Conservation (phyloP, 2,329 filamentous ascomycete genomes). For the Corynespora cassiicola region DNA sequence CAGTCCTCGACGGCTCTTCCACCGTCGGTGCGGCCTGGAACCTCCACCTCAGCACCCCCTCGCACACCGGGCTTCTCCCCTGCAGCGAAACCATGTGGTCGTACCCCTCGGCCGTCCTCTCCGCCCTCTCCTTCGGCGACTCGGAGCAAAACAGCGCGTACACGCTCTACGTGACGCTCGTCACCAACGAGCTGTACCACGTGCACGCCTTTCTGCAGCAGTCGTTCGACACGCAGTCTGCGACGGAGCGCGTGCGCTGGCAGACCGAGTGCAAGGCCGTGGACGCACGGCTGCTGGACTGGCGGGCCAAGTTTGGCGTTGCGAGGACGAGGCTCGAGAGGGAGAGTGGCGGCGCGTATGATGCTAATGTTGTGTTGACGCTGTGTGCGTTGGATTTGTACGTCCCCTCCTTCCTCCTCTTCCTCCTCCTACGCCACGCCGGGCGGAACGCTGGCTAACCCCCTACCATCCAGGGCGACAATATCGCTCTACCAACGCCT, state of each 20-base stretch:
- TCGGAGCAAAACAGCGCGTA: constrained; percentile 28
- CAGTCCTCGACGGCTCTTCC: constrained; percentile 41
- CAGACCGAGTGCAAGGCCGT: constrained; percentile 29
- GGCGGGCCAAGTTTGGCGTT: constrained; percentile 27
- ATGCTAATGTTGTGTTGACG: constrained; percentile 28
- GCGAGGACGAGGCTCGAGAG: constrained; percentile 17
- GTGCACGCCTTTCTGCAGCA: constrained; percentile 33
- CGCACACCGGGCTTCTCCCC: constrained; percentile 22
- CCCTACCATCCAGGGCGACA: constrained; percentile 16
- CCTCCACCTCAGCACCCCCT: constrained; percentile 21
- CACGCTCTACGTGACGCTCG: constrained; percentile 30
- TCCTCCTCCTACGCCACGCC: no score
- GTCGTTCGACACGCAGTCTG: constrained; percentile 27
- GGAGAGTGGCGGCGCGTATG: constrained; percentile 22
- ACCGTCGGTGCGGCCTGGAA: constrained; percentile 41
- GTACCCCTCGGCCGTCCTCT: constrained; percentile 27
- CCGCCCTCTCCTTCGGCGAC: constrained; percentile 23
- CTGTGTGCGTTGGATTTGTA: constrained; percentile 31
- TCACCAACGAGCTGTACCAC: constrained; percentile 29
- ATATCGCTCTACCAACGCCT: constrained; percentile 30
- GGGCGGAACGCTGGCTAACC: neutral
- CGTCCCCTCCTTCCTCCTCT: neutral
- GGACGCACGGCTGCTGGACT: constrained; percentile 27
- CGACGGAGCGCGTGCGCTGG: constrained; percentile 25
- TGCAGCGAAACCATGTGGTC: constrained; percentile 34